Evolutionary conservation across 305 asterid genomes (phyloP), one percentile per base, ranked within the genome.

Genomic region (Ilex paraguariensis): DNA sequence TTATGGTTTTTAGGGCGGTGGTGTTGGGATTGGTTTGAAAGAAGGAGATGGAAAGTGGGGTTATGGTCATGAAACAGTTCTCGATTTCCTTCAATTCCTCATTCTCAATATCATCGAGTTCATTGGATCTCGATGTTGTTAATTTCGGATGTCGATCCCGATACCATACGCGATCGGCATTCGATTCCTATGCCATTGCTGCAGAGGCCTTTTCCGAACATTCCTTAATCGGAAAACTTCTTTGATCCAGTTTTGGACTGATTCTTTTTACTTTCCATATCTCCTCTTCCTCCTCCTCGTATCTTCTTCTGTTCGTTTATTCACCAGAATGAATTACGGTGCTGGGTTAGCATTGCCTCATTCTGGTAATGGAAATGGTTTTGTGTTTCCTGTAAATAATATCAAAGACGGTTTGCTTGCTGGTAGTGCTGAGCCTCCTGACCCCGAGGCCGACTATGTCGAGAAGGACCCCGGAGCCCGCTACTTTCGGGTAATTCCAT

Each of bases 401-500:
- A 36, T 36, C 42, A 36, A 36, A 8, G 42, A 36, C 6, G 57
- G 28, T 21, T 21, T 21, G 28, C 28, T 21, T 65, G 48, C 40
- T 48, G 57, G 78, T 76, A 68, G 71, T 54, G n/a, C 61, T 56
- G 74, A 78, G 59, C 61, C 79, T 40, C 65, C 31, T 31, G 76
- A 70, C 4, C 42, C 0, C 30, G 76, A 69, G 16, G 76, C 40
- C 65, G 85, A 80, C 66, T 77, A 75, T 53, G 83, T 80, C 7
- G 96, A 88, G 80, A 80, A 69, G 72, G 89, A 87, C 58, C 77
- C 81, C 30, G 73, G 59, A 14, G 80, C 79, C 67, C 89, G 94
- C 64, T 88, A 88, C 53, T 66, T 81, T 56, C 77, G 94, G 94
- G 94, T 88, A 83, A 46, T 16, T 14, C n/a, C 57, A 50, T 5